phyloP scores from a whole-genome alignment of 2,329 filamentous ascomycete genomes.

The Clarireedia monteithiana region DNA sequence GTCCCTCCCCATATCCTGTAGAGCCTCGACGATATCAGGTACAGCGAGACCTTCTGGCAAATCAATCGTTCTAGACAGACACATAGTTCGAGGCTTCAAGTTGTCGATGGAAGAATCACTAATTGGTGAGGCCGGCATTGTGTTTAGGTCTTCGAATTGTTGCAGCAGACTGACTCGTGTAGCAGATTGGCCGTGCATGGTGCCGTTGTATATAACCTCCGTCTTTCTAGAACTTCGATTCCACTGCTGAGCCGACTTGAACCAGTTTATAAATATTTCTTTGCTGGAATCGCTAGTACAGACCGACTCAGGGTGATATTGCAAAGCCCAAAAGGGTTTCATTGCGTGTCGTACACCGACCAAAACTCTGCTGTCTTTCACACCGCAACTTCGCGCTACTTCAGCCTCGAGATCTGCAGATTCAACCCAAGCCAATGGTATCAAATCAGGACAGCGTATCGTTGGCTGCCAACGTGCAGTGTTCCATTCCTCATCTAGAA shows the following conservation, averaged over 20 bases:
- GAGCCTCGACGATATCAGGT: constrained; percentile 44
- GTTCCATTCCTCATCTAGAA: constrained; percentile 17
- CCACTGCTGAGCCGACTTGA: constrained; percentile 42
- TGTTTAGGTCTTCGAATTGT: constrained; percentile 13
- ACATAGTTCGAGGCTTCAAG: constrained; percentile 24
- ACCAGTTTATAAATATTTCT: constrained; percentile 54
- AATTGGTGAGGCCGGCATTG: neutral
- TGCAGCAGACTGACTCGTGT: constrained; percentile 23
- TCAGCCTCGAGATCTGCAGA: constrained; percentile 17
- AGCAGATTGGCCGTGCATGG: constrained; percentile 17
- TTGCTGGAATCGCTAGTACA: constrained; percentile 52
- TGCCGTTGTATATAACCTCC: constrained; percentile 2
- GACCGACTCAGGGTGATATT: constrained; percentile 65
- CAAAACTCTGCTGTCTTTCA: constrained; percentile 36
- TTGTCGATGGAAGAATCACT: constrained; percentile 1
- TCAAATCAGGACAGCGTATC: constrained; percentile 18
- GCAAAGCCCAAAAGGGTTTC: constrained; percentile 60
- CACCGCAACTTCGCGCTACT: constrained; percentile 19
- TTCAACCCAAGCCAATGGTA: constrained; percentile 30
- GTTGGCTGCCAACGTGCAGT: constrained; percentile 19
- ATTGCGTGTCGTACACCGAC: constrained; percentile 52
- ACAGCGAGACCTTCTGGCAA: constrained; percentile 41
- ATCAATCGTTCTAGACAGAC: constrained; percentile 35
- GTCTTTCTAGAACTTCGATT: constrained; percentile 26
- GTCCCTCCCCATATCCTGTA: constrained; percentile 31